Percentiles rank a stretch among this genome's conserved stretches.
Evolutionary conservation across 2,329 filamentous ascomycete species (phyloP).

Genomic region (Triangularia verruculosa): DNA sequence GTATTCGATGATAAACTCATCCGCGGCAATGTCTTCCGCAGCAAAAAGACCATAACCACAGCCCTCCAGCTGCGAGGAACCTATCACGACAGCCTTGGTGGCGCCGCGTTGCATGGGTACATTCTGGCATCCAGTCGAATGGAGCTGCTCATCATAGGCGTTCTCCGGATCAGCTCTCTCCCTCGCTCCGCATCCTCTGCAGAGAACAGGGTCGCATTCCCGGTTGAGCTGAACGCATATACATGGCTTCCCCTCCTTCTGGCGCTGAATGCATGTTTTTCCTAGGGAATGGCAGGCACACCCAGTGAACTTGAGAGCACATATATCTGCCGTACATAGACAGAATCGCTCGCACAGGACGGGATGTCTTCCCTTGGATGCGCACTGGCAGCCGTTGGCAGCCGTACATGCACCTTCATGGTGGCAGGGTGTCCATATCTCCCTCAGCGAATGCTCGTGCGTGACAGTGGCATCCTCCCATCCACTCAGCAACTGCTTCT

Average conservation of each 20-base stretch:
- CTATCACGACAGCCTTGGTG: conserved; percentile 64
- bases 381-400: conserved; percentile 59
- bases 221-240: conserved; percentile 70
- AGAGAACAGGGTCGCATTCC: conserved; percentile 78
- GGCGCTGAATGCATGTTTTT: conserved; percentile 54
- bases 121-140: conserved; percentile 65
- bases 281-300: conserved; percentile 62
- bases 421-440: conserved; percentile 62
- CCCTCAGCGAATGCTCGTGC: conserved; percentile 54
- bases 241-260: conserved; percentile 58
- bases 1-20: conserved; percentile 79
- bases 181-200: conserved; percentile 64
- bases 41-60: conserved; percentile 75
- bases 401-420: conserved; percentile 66
- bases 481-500: conserved; percentile 52
- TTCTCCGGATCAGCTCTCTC: conserved; percentile 69
- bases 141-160: conserved; percentile 55
- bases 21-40: conserved; percentile 61
- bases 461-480: conserved; percentile 55
- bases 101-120: conserved; percentile 67
- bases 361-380: conserved; percentile 42
- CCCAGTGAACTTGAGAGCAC: conserved; percentile 63
- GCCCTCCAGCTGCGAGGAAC: conserved; percentile 63
- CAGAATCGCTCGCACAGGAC: conserved; percentile 73
- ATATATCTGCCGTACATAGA: conserved; percentile 56